Evolutionary conservation across 1,139 yeast genomes (phyloP).

Genomic region (Geotrichum reessii): DNA sequence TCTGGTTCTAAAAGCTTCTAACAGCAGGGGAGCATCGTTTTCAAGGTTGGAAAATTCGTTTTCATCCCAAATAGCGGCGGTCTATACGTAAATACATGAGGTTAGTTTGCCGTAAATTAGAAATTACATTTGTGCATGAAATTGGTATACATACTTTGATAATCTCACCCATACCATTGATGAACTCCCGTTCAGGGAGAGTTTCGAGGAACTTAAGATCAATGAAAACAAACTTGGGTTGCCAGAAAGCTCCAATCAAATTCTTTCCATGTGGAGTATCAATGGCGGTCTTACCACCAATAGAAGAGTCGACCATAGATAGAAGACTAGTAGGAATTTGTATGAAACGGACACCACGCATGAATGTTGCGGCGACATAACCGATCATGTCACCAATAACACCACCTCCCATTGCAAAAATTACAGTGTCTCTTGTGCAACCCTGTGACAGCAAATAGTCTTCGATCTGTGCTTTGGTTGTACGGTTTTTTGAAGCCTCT

Average conservation of each 20-base stretch:
- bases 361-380: slow-evolving; percentile 95
- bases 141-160: slow-evolving; percentile 46
- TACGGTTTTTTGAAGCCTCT: slow-evolving; percentile 81
- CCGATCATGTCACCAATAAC: slow-evolving; percentile 99
- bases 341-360: slow-evolving; percentile 94
- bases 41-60: slow-evolving; percentile 81
- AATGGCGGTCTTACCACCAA: slow-evolving; percentile 98
- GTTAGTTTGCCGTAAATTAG: slow-evolving; percentile 5
- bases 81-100: slow-evolving; percentile 36
- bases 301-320: slow-evolving; percentile 97
- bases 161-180: slow-evolving; percentile 98
- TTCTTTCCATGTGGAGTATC: slow-evolving; percentile 98
- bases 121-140: neutral
- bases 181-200: slow-evolving; percentile 86
- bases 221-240: slow-evolving; percentile 81
- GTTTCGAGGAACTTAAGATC: slow-evolving; percentile 86
- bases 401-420: slow-evolving; percentile 96
- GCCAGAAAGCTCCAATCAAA: slow-evolving; percentile 96
- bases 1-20: slow-evolving; percentile 13
- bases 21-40: slow-evolving; percentile 39
- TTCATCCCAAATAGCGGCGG: slow-evolving; percentile 98
- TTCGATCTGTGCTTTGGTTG: slow-evolving; percentile 88
- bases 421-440: slow-evolving; percentile 93
- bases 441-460: slow-evolving; percentile 80
- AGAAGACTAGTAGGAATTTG: slow-evolving; percentile 92